Evolutionary conservation across 106 monocot genomes (phyloP).

Genomic region (Gastrodia elata): DNA sequence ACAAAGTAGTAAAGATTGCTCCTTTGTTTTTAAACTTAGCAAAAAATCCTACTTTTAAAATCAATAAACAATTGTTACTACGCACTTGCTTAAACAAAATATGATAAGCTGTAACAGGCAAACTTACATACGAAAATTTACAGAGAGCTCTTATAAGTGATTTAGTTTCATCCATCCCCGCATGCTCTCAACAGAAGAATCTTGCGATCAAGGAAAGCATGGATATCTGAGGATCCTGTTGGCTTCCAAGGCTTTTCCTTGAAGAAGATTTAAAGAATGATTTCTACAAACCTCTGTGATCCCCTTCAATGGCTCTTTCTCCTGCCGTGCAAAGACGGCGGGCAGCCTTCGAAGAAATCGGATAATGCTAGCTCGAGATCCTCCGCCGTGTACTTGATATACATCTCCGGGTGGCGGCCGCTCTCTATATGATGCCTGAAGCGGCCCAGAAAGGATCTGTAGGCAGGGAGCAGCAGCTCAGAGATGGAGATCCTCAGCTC

Average conservation of each 20-base stretch:
- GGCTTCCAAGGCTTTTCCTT: not conserved
- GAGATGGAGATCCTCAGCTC: slow-evolving; percentile 84
- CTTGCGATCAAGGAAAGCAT: not conserved
- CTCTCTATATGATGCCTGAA: slow-evolving; percentile 84
- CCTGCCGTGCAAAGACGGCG: slow-evolving; percentile 38
- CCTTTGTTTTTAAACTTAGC: too few relatives aligned
- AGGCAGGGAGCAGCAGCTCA: slow-evolving; percentile 76
- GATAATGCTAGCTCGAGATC: slow-evolving; percentile 70
- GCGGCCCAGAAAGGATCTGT: slow-evolving; percentile 77
- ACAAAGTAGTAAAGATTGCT: too few relatives aligned
- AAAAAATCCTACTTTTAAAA: not conserved
- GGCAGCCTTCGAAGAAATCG: slow-evolving; percentile 76
- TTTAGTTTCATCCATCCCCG: not conserved
- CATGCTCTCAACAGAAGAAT: not conserved
- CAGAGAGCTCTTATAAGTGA: not conserved
- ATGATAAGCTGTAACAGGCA: not conserved
- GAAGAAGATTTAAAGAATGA: slow-evolving; percentile 7
- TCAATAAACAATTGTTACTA: not conserved
- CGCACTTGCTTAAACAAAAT: not conserved
- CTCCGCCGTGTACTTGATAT: slow-evolving; percentile 87
- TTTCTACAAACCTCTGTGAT: slow-evolving; percentile 13
- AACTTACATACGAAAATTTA: slow-evolving; percentile 5
- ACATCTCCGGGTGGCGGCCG: slow-evolving; percentile 77
- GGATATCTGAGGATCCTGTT: not conserved
- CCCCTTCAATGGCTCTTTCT: slow-evolving; percentile 24